These are phyloP conservation scores for Kodamaea lidongshanica DNA, from an alignment of 805 yeast genomes.

Conservation along the genomic window DNA sequence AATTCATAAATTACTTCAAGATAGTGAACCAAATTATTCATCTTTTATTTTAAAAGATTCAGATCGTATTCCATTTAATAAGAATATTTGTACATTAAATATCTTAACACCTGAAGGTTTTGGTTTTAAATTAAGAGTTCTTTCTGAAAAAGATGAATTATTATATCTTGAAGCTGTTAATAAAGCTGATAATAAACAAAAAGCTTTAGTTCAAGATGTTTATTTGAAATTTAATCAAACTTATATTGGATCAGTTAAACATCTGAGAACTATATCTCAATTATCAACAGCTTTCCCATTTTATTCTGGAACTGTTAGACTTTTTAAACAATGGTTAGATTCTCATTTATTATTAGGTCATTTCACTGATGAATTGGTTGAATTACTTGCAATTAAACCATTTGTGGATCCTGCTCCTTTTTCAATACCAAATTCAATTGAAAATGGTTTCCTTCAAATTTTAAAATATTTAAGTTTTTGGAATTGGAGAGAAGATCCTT, in stretches of 20 bases:
- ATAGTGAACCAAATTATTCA: slow-evolving; percentile 48
- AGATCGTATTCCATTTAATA: slow-evolving; percentile 60
- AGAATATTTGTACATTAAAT: slow-evolving; percentile 50
- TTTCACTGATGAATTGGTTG: slow-evolving; percentile 72
- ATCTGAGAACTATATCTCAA: slow-evolving; percentile 70
- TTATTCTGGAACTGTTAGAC: slow-evolving; percentile 73
- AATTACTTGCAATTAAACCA: slow-evolving; percentile 73
- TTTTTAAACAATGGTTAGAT: slow-evolving; percentile 87
- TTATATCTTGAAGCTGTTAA: slow-evolving; percentile 67
- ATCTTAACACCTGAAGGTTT: slow-evolving; percentile 84
- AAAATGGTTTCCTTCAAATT: slow-evolving; percentile 73
- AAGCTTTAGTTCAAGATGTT: slow-evolving; percentile 51
- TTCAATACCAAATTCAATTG: slow-evolving; percentile 69
- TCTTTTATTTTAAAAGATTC: slow-evolving; percentile 61
- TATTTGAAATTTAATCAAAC: slow-evolving; percentile 60
- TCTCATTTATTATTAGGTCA: slow-evolving; percentile 69
- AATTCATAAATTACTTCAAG: slow-evolving; percentile 39
- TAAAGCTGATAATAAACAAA: slow-evolving; percentile 52
- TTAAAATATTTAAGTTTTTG: slow-evolving; percentile 67
- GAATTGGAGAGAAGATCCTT: slow-evolving; percentile 92
- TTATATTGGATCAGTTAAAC: slow-evolving; percentile 66
- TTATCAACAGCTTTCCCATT: slow-evolving; percentile 66
- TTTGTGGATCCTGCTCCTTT: slow-evolving; percentile 88
- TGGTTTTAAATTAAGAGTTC: slow-evolving; percentile 71
- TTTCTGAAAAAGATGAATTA: slow-evolving; percentile 78